Evolutionary conservation across 176 grass and related monocot genomes (phyloP), one percentile per base, ranked within the genome.

Genomic region (Hsuehochloa calcarea): DNA sequence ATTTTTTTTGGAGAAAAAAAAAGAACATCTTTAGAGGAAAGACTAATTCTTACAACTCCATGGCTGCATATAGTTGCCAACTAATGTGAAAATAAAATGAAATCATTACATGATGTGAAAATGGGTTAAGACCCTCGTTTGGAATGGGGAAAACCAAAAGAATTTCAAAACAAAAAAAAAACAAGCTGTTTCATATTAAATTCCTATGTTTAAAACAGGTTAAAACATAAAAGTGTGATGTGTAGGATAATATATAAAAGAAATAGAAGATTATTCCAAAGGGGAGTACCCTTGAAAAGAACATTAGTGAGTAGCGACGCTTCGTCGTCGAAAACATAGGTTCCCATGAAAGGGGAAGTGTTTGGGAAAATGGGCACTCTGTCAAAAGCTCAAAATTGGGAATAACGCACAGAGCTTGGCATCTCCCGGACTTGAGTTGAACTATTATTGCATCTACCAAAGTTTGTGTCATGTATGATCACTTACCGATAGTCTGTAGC

Each of bases 301-400:
- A 27, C 4, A 29, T 15, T 11, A 11, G 22, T 45, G 68, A 70
- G 40, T 43, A n/a, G 4, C 1, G 6, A 47, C 6, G 8, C 1
- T 47, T 68, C 35, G 22, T 72, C 14, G 69, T 72, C n/a, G 44
- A 71, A 85, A 85, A 54, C 12, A 59, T 58, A 38, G 27, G 74
- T 34, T 61, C 51, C 13, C 6, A 22, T 63, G 65, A n/a, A 38
- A 69, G 52, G 19, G 49, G 2, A 77, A 76, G 1, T 44, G 46
- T 25, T 44, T 47, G 9, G 39, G 3, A 46, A 47, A 46, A 46
- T 1, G n/a, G 17, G 10, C 5, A 46, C 23, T 38, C 52, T 62
- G 10, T 59, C 67, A 38, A 35, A 37, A 61, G 46, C 23, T 44
- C 35, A 29, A 49, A 72, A 26, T 26, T 27, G 1, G 3, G 61